Base-by-base conservation (phyloP, 2,329 filamentous ascomycete genomes). In the Chaetomiaceae sp. region DNA sequence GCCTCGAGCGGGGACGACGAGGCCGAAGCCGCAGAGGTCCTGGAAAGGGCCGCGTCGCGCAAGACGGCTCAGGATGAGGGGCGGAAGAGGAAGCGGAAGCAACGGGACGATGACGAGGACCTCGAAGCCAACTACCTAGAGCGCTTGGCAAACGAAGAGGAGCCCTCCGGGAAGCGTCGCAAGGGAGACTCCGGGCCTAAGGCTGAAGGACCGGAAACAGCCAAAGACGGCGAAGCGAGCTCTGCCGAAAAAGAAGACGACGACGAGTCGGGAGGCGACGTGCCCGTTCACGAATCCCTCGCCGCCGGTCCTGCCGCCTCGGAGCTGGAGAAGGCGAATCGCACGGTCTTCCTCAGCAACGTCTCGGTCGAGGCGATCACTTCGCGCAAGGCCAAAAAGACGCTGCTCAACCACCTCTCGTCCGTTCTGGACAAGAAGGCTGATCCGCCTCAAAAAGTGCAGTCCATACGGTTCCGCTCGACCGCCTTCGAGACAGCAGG, bases 391-490 rank as follows among this genome's bases (percentile, higher is more conserved):
- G 86, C 85, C 31, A 91, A 89, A 72, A 95, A 90, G 74, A 79
- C 80, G 3, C 80, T 96, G 27, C 75, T 89, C 60, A 75, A 80
- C 38, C 89, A 96, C 68, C 81, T 96, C 42, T 78, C 81, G n/a
- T 90, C 89, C 1, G 87, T 90, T 64, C 76, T 95, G 46, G 73
- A 78, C 51, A 69, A 71, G 36, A 68, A 76, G 69, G 62, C 77
- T 68, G 62, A 74, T 74, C 58, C 76, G 1, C 74, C 78, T 1
- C 87, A 89, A 70, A 91, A 88, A 64, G 77, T 99, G 40, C 89
- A 96, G 68, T 96, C 91, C 2, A 78, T 99, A 56, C 89, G 94
- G 20, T 99, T 97, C 77, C 89, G 94, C 54, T 97, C 92, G 7
- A 89, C 91, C 14, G 88, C 94, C 2, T 97, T 95, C 69, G 81